These are phyloP conservation scores for Hemerocallis citrina DNA, from an alignment of 106 monocot species.

Conservation along the genomic window DNA sequence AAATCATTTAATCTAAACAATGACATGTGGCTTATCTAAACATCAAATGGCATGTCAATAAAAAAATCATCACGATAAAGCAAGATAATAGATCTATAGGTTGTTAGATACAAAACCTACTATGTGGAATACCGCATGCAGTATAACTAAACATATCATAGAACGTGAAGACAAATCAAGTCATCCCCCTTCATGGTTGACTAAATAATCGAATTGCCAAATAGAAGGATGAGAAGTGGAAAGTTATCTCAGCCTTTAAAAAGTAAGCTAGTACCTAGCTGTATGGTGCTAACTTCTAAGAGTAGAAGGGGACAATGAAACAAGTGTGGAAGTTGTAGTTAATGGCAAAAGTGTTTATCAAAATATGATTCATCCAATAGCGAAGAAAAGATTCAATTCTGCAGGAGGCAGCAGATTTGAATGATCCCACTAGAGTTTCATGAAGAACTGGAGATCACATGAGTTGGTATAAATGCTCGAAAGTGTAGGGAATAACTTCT, in stretches of 20 bases:
- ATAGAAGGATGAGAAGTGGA: no score
- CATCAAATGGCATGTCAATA: not conserved
- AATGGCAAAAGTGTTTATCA: not conserved
- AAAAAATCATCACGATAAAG: not conserved
- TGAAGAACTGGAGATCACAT: not conserved
- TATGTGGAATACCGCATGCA: no score
- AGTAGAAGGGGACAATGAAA: not conserved
- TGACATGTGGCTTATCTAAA: not conserved
- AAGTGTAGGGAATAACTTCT: not conserved
- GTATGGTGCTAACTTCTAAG: not conserved
- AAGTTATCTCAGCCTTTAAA: no score
- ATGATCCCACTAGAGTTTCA: not conserved
- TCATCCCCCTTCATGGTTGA: no score
- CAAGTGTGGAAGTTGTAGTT: not conserved
- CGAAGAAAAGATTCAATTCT: no score
- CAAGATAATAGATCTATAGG: no score
- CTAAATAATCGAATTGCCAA: no score
- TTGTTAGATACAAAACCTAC: no score
- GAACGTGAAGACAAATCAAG: no score
- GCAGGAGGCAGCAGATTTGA: not conserved
- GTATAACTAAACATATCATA: no score
- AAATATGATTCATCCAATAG: no score
- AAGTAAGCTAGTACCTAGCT: no score
- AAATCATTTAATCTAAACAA: not conserved
- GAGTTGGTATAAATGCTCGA: not conserved